Percentiles rank a stretch among this genome's conserved stretches.
phyloP scores from a whole-genome alignment of 768 basidiomycete species.

The Pleurotus platypus region DNA sequence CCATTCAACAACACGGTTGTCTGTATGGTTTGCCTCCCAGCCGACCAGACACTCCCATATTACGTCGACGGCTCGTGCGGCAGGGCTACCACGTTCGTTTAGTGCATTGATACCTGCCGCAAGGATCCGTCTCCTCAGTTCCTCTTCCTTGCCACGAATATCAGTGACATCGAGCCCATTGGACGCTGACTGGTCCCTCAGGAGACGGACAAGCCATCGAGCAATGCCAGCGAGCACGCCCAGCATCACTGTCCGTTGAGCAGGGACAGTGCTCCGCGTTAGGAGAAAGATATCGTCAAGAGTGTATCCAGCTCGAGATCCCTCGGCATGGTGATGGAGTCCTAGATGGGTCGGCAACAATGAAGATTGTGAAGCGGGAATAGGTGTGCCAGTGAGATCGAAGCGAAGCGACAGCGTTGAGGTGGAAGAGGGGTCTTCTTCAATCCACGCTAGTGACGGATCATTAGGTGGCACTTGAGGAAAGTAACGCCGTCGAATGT shows the following conservation, averaged over 20 bases:
- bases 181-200: conserved; percentile 12
- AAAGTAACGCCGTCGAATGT: conserved; percentile 82
- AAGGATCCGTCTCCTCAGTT: conserved; percentile 59
- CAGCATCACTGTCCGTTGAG: conserved; percentile 82
- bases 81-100: conserved; percentile 61
- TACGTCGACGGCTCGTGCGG: conserved; percentile 64
- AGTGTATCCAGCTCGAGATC: conserved; percentile 80
- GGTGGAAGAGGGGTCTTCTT: conserved; percentile 24
- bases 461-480: conserved; percentile 65
- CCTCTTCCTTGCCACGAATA: conserved; percentile 34
- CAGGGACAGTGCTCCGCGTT: conserved; percentile 75
- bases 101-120: conserved; percentile 67
- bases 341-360: conserved; percentile 81
- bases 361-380: conserved; percentile 50
- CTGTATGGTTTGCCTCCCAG: conserved; percentile 40
- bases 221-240: conserved; percentile 63
- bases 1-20: conserved; percentile 42
- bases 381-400: conserved; percentile 69
- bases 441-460: conserved; percentile 82
- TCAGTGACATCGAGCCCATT: conserved; percentile 30
- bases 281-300: conserved; percentile 81
- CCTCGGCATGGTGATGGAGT: conserved; percentile 86
- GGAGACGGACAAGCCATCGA: not conserved
- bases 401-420: conserved; percentile 55
- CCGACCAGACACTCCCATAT: conserved; percentile 71